A percentile compares a stretch with the other conserved stretches of the same genome.
Conservation (phyloP, 805 yeast genomes). For the Monosporozyma siamensis region DNA sequence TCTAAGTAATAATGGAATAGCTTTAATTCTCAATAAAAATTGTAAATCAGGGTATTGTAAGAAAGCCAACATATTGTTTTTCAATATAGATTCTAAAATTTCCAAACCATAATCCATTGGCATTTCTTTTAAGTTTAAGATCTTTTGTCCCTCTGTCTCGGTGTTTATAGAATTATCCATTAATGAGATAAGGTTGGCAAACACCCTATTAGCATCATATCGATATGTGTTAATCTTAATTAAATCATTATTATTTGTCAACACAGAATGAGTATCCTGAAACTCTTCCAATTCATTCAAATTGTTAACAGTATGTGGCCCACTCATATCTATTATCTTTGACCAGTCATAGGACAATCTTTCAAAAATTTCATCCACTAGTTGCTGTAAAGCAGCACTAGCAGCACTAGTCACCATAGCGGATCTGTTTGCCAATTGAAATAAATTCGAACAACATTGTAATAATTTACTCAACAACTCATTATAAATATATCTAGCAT, state of each 20-base stretch:
- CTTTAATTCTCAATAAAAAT: conserved; percentile 51
- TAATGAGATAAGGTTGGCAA: conserved; percentile 62
- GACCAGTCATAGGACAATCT: conserved; percentile 29
- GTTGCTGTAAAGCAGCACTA: conserved; percentile 83
- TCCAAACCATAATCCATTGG: conserved; percentile 70
- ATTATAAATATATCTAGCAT: conserved; percentile 47
- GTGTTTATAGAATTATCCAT: conserved; percentile 9
- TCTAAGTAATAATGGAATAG: conserved; percentile 69
- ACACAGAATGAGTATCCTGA: conserved; percentile 30
- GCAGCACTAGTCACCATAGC: conserved; percentile 84
- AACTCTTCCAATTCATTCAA: conserved; percentile 16
- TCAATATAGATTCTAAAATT: conserved; percentile 67
- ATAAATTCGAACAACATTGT: conserved; percentile 52
- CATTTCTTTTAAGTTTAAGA: conserved; percentile 40
- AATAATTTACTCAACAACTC: conserved; percentile 49
- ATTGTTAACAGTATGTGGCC: conserved; percentile 3
- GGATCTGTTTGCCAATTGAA: conserved; percentile 60
- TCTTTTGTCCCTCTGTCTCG: background rate
- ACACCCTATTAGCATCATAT: conserved; percentile 60
- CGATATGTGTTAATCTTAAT: conserved; percentile 43
- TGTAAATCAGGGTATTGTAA: conserved; percentile 53
- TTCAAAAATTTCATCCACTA: conserved; percentile 73
- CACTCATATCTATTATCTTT: conserved; percentile 16
- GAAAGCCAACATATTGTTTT: conserved; percentile 52
- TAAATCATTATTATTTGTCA: conserved; percentile 37